Conservation (phyloP, 208 protist genomes). For the Balamuthia mandrillaris region DNA sequence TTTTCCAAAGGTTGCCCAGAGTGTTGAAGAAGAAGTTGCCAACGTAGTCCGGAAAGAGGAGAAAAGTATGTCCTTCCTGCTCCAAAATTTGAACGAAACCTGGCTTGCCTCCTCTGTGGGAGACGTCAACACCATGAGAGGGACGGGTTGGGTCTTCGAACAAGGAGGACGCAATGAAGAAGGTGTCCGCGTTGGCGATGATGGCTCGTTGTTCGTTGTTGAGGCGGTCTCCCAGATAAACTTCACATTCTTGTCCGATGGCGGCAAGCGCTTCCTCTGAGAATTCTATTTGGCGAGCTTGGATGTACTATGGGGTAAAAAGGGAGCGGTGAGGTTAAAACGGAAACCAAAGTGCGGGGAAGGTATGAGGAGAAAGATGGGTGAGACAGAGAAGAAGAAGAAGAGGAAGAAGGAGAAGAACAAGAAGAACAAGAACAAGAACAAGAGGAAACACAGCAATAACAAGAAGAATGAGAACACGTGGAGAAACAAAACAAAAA, state of each 20-base stretch:
- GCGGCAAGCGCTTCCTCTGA: background rate
- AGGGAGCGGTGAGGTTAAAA: background rate
- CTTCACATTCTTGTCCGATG: background rate
- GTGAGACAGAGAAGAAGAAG: too few species aligned
- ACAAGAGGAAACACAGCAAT: too few species aligned
- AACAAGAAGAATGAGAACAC: too few species aligned
- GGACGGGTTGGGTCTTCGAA: background rate
- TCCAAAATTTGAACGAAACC: background rate
- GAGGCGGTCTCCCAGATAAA: background rate
- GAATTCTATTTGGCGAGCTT: background rate
- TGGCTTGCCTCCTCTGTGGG: background rate
- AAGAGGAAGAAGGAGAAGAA: too few species aligned
- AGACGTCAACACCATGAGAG: background rate
- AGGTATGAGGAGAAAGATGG: too few species aligned
- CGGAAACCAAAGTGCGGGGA: too few species aligned
- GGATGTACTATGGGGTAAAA: background rate
- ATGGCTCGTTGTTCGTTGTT: background rate
- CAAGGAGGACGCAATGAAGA: background rate
- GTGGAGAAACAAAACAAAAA: background rate
- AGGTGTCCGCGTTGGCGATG: background rate
- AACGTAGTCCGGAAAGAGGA: slow-evolving; percentile 29
- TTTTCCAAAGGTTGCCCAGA: slow-evolving; percentile 12
- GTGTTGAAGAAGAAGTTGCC: slow-evolving; percentile 36
- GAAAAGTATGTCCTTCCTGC: background rate
- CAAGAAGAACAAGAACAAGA: too few species aligned